A percentile compares a stretch with the other conserved stretches of the same genome.
Evolutionary conservation across 257 asterid genomes (phyloP).

Genomic region (Coffea eugenioides): DNA sequence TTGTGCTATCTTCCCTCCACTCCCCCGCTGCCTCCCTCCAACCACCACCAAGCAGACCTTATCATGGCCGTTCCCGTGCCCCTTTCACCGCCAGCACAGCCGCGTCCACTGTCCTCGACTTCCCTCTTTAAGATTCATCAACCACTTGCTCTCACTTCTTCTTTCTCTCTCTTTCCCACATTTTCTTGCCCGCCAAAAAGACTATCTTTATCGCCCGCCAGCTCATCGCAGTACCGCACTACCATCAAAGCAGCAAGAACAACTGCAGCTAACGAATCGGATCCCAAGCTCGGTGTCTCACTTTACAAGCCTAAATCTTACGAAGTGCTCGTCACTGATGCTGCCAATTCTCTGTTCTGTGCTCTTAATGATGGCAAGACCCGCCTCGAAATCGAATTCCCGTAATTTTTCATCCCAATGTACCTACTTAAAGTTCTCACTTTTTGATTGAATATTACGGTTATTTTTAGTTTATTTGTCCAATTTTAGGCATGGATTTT

Average conservation of each 20-base stretch:
- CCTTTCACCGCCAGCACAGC: conserved; percentile 22
- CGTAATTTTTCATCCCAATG: conserved; percentile 39
- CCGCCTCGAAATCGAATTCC: conserved; percentile 88
- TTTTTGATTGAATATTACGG: too few relatives aligned
- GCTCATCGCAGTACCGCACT: conserved; percentile 27
- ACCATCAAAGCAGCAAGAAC: conserved; percentile 45
- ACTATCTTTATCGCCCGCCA: conserved; percentile 9
- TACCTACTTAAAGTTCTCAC: background rate
- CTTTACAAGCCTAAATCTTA: conserved; percentile 92
- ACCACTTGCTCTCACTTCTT: conserved; percentile 21
- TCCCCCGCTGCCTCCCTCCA: conserved; percentile 14
- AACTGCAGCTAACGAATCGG: conserved; percentile 40
- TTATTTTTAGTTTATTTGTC: background rate
- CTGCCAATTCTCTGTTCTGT: conserved; percentile 64
- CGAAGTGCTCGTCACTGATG: conserved; percentile 79
- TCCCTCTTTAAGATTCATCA: conserved; percentile 23
- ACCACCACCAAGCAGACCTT: conserved; percentile 22
- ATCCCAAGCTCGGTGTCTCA: conserved; percentile 75
- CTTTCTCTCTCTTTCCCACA: conserved; percentile 17
- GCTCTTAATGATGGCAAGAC: conserved; percentile 80
- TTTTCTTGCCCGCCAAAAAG: background rate
- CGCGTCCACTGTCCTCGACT: conserved; percentile 13
- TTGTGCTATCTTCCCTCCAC: conserved; percentile 35
- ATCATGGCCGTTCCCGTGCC: conserved; percentile 60
- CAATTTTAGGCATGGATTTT: background rate